These are phyloP conservation scores for Globisporangium recalcitrans DNA, from an alignment of 352 stramenopile genomes.

Conservation along the genomic window DNA sequence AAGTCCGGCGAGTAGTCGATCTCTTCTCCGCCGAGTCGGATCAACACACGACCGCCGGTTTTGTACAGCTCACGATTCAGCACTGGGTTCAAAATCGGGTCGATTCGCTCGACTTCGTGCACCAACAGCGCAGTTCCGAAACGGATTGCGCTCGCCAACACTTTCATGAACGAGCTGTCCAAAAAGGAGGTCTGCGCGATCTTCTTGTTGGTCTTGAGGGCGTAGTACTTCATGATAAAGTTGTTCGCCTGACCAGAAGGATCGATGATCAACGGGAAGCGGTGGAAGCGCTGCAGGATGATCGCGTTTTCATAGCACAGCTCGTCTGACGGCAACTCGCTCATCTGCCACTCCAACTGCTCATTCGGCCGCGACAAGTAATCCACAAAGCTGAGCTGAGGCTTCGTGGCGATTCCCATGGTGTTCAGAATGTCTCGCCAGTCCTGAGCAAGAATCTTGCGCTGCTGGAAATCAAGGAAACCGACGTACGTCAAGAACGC, in stretches of 20 bases:
- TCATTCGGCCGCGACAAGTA: constrained; percentile 95
- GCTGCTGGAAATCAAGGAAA: constrained; percentile 98
- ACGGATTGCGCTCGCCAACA: constrained; percentile 98
- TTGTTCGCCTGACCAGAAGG: constrained; percentile 96
- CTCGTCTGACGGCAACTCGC: constrained; percentile 95
- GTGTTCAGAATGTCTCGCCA: constrained; percentile 94
- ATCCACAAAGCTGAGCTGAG: constrained; percentile 90
- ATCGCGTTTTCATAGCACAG: constrained; percentile 99
- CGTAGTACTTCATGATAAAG: constrained; percentile 98
- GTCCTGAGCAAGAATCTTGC: constrained; percentile 90
- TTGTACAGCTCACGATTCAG: constrained; percentile 99
- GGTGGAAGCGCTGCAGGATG: constrained; percentile 95
- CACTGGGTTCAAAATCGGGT: constrained; percentile 99
- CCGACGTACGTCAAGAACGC: constrained; percentile 98
- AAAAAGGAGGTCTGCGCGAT: constrained; percentile 99
- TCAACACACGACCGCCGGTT: constrained; percentile 96
- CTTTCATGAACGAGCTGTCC: constrained; percentile 99
- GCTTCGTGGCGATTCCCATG: constrained; percentile 86
- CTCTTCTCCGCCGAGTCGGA: constrained; percentile 97
- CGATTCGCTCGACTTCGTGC: constrained; percentile 99
- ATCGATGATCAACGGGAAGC: constrained; percentile 99
- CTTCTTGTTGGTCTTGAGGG: constrained; percentile 85
- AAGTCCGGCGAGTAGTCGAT: constrained; percentile 99
- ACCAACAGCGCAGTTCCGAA: constrained; percentile 99
- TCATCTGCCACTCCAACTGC: constrained; percentile 92